Evolutionary conservation across 495 filamentous ascomycete species (phyloP).

Genomic region (Neurospora sp.): DNA sequence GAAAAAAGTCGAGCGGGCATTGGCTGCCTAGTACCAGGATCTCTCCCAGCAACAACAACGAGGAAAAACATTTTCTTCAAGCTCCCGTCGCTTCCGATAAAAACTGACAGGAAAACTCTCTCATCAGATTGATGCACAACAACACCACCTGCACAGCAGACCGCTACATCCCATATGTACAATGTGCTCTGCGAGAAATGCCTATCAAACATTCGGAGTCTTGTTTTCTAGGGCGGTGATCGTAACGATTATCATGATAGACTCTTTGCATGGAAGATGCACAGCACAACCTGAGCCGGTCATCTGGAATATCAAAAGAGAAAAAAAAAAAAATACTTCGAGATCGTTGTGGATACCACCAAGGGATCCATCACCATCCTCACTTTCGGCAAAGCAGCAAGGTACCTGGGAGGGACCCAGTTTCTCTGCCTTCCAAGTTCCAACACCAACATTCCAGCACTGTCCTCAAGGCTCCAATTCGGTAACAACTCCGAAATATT

Average conservation of each 20-base stretch:
- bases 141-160: not conserved
- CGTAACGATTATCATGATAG: not conserved
- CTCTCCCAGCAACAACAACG: not conserved
- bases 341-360: not conserved
- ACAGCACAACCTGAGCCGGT: not conserved
- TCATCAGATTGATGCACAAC: not conserved
- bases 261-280: not conserved
- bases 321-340: not conserved
- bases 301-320: not conserved
- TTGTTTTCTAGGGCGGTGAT: not conserved
- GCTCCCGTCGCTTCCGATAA: not conserved
- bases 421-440: not conserved
- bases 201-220: not conserved
- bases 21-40: not conserved
- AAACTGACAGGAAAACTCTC: not conserved
- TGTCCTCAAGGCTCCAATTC: not conserved
- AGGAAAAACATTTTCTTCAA: not conserved
- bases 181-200: not conserved
- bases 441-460: not conserved
- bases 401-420: not conserved
- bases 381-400: not conserved
- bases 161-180: not conserved
- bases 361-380: not conserved
- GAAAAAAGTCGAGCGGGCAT: not conserved
- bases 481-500: not conserved